Evolutionary conservation across 2,329 filamentous ascomycete genomes (phyloP).

Genomic region (Hysterium pulicare): DNA sequence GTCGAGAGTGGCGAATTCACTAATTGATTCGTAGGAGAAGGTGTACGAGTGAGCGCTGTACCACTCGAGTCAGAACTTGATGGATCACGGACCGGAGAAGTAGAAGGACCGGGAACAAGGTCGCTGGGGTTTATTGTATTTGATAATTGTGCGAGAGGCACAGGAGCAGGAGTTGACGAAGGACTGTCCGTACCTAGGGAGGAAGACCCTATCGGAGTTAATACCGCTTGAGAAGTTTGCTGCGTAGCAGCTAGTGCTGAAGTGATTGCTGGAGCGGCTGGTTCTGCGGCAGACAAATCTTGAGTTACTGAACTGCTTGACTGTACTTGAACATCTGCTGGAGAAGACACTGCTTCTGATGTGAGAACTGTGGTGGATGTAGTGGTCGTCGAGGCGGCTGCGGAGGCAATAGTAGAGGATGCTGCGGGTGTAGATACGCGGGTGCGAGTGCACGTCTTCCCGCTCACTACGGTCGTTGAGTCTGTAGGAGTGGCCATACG

Average conservation of each 20-base stretch:
- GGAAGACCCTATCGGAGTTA: not conserved
- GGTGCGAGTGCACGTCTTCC: conserved; percentile 38
- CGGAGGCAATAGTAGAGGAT: conserved; percentile 15
- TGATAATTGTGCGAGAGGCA: conserved; percentile 7
- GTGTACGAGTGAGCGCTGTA: conserved; percentile 22
- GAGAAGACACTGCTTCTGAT: no score
- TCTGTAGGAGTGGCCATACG: conserved; percentile 38
- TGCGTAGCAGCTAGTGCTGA: not conserved
- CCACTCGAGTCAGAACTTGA: conserved; percentile 29
- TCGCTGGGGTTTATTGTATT: conserved; percentile 6
- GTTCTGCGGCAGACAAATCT: not conserved
- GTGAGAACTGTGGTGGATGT: not conserved
- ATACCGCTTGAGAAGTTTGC: not conserved
- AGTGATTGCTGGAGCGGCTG: not conserved
- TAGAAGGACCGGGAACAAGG: conserved; percentile 8
- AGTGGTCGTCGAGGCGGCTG: conserved; percentile 15
- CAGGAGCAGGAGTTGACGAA: not conserved
- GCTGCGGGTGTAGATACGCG: conserved; percentile 26
- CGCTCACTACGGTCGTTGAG: conserved; percentile 36
- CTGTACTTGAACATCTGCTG: not conserved
- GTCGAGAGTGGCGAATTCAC: conserved; percentile 15
- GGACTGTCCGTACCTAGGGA: not conserved
- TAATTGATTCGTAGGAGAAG: conserved; percentile 8
- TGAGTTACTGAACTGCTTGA: not conserved
- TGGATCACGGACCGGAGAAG: conserved; percentile 16